phyloP scores from a whole-genome alignment of 257 asterid species.

The Jacaranda copaia region DNA sequence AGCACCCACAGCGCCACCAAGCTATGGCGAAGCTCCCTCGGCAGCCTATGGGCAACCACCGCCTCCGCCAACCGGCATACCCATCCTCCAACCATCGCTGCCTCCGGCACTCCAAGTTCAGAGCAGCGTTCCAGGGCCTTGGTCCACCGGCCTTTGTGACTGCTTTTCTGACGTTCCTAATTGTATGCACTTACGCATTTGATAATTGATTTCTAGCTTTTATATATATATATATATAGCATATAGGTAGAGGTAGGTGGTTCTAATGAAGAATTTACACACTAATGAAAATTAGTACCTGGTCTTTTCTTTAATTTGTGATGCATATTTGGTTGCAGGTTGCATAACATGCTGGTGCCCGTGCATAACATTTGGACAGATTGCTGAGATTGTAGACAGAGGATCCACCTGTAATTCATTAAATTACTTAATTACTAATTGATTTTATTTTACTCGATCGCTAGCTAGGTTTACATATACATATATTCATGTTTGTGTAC shows the following conservation, averaged over 20 bases:
- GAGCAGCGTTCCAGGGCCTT: conserved; percentile 29
- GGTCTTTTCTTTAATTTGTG: background rate
- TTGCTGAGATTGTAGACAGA: conserved; percentile 54
- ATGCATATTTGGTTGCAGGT: conserved; percentile 36
- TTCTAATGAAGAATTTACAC: too few relatives aligned
- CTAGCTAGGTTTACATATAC: background rate
- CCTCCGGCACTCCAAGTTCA: background rate
- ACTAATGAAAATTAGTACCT: too few relatives aligned
- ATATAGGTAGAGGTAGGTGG: too few relatives aligned
- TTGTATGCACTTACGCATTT: background rate
- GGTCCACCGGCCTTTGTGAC: conserved; percentile 51
- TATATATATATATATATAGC: too few relatives aligned
- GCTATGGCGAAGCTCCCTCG: conserved; percentile 10
- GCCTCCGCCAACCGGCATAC: conserved; percentile 25
- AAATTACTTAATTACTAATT: background rate
- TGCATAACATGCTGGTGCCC: conserved; percentile 62
- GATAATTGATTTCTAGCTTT: too few relatives aligned
- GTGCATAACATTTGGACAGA: conserved; percentile 53
- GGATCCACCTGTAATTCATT: conserved; percentile 53
- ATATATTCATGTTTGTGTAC: background rate
- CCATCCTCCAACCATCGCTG: conserved; percentile 2
- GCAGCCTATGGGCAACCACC: background rate
- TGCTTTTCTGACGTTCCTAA: conserved; percentile 46
- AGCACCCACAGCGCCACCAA: conserved; percentile 21
- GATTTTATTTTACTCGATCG: too few relatives aligned